Conservation (phyloP, 345 rosid genomes). For the Gossypium stocksii region DNA sequence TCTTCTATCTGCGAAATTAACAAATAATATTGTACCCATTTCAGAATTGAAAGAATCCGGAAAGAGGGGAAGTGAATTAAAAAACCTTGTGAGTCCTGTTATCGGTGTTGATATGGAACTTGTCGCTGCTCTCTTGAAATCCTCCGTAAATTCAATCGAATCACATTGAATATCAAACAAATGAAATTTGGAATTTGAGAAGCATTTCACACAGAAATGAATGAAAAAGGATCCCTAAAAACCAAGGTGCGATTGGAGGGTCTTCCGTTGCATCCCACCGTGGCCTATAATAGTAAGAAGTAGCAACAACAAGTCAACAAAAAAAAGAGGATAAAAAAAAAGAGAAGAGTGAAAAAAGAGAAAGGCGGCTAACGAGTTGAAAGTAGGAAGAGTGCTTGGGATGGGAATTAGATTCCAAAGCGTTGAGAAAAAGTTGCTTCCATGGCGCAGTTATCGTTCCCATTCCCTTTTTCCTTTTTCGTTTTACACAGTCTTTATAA, state of each 20-base stretch:
- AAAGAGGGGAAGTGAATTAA: neutral
- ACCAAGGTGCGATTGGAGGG: slow-evolving; percentile 90
- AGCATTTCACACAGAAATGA: neutral
- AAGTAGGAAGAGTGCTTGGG: slow-evolving; percentile 59
- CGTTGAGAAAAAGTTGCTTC: slow-evolving; percentile 94
- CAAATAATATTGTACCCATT: neutral
- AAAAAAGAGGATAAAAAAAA: neutral
- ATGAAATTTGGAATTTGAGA: neutral
- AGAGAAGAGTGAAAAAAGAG: neutral
- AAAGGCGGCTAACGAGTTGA: slow-evolving; percentile 46
- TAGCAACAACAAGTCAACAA: neutral
- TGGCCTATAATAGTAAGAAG: slow-evolving; percentile 46
- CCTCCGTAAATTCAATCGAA: slow-evolving; percentile 41
- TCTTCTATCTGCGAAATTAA: slow-evolving; percentile 79
- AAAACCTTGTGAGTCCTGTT: slow-evolving; percentile 60
- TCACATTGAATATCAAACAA: neutral
- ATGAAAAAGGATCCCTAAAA: slow-evolving; percentile 43
- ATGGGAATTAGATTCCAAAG: slow-evolving; percentile 58
- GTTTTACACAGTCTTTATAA: too few relatives aligned
- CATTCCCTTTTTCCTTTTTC: slow-evolving; percentile 14
- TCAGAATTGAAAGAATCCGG: neutral
- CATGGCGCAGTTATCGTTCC: slow-evolving; percentile 51
- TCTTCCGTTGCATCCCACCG: slow-evolving; percentile 61
- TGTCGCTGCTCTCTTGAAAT: slow-evolving; percentile 59
- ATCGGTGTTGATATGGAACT: slow-evolving; percentile 65